Evolutionary conservation across 208 protist genomes (phyloP).

Genomic region (Spongospora subterranea): DNA sequence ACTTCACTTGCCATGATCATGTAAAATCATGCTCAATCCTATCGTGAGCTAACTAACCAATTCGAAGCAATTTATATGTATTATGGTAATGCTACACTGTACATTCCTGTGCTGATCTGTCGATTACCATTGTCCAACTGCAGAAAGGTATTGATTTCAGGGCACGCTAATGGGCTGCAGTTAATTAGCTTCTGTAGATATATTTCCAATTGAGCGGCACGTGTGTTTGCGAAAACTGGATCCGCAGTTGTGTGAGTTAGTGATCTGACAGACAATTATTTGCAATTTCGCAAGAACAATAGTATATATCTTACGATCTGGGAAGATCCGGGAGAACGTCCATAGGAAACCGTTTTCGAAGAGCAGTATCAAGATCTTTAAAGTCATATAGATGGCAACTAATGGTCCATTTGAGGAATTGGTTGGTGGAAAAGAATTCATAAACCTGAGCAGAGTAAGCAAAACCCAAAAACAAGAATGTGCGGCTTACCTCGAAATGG

Average conservation of each 20-base stretch:
- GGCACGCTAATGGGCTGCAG: conserved; percentile 13
- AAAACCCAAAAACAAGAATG: neutral
- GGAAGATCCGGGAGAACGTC: conserved; percentile 46
- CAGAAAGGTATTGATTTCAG: neutral
- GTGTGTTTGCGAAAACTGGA: conserved; percentile 1
- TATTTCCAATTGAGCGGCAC: neutral
- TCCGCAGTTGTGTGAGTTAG: neutral
- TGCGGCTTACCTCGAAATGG: neutral
- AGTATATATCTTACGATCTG: neutral
- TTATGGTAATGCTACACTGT: conserved; percentile 21
- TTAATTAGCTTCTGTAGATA: conserved; percentile 47
- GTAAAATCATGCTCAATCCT: too few relatives aligned
- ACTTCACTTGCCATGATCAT: too few relatives aligned
- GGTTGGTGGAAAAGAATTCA: neutral
- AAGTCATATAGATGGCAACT: neutral
- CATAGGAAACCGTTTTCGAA: neutral
- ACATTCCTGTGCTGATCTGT: conserved; percentile 17
- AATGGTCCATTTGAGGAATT: conserved; percentile 33
- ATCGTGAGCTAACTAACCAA: too few relatives aligned
- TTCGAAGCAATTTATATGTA: neutral
- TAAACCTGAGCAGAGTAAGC: neutral
- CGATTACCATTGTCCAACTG: conserved; percentile 19
- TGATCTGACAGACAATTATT: neutral
- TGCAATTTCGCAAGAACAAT: neutral
- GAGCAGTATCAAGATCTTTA: neutral